phyloP scores from a whole-genome alignment of 345 rosid species.

The Populus simonii region DNA sequence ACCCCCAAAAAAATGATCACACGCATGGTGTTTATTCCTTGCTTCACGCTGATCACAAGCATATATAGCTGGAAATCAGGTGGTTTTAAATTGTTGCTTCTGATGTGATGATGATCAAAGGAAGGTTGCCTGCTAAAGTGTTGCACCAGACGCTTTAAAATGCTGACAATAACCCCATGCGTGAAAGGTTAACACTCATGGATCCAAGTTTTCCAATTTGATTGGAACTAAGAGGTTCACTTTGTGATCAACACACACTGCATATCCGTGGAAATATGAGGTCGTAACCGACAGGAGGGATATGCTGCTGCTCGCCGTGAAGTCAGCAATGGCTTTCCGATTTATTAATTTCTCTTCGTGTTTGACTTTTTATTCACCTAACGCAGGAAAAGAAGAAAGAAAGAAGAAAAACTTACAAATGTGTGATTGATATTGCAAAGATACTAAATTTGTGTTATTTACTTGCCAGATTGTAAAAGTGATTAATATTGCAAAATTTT shows the following conservation, averaged over 20 bases:
- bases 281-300: no score
- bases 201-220: neutral
- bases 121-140: neutral
- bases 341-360: no score
- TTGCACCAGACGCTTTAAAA: neutral
- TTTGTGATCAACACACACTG: neutral
- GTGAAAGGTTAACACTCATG: neutral
- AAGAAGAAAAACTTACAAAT: no score
- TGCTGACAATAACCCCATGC: neutral
- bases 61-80: neutral
- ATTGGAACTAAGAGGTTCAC: neutral
- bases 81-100: neutral
- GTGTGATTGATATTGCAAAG: no score
- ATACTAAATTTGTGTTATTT: no score
- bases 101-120: neutral
- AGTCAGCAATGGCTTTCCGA: no score
- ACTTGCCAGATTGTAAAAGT: no score
- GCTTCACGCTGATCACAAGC: neutral
- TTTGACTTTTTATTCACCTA: no score
- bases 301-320: no score
- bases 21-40: neutral
- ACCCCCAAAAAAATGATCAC: no score
- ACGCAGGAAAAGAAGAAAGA: no score
- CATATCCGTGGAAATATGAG: neutral
- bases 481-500: no score